Base-by-base conservation (phyloP, 345 rosid species). In the Salix suchowensis region DNA sequence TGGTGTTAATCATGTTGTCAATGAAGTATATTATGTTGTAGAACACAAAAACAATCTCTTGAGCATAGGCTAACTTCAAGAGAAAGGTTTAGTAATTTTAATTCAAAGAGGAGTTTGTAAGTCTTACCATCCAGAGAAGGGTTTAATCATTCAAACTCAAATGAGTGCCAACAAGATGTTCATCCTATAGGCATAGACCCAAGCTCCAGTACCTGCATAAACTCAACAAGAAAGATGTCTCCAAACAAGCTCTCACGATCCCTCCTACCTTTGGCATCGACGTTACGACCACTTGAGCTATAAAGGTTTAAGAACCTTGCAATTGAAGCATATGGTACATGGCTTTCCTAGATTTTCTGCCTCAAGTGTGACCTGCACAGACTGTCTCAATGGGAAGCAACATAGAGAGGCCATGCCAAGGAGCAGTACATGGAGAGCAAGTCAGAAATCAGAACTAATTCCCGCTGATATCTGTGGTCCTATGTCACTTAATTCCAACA, bases 41-140 rank as follows among this genome's bases (percentile, higher is more conserved):
- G 52, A 67, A 13, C 18, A 21, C 7, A 37, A 37, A 37, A 37
- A 37, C 6, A 37, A 37, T 37, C 10, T 37, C 40, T 37, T 37
- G 9, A 76, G 79, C 48, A 76, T 69, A 68, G 42, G 68, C n/a
- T 16, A 69, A 34, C 44, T 76, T 42, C 48, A 76, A 69, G 69
- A 69, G 60, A 76, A 34, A 68, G 79, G 44, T n/a, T 67, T 67
- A 24, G 15, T 48, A 18, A 67, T 67, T 68, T 69, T 42, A 54
- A 68, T 19, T 12, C 24, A 19, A 30, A 12, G 15, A 40, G 78
- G 65, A 48, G 67, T 66, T 23, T 48, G 8, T 39, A 39, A 39
- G 10, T 7, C 8, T 39, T 7, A 39, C 42, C 65, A 75, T 75
- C 50, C 4, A 30, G 32, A 65, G 44, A 75, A 75, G 23, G 71